These are phyloP conservation scores for Saksenaea oblongispora DNA, from an alignment of 371 early-diverging fungal genomes.

Conservation along the genomic window DNA sequence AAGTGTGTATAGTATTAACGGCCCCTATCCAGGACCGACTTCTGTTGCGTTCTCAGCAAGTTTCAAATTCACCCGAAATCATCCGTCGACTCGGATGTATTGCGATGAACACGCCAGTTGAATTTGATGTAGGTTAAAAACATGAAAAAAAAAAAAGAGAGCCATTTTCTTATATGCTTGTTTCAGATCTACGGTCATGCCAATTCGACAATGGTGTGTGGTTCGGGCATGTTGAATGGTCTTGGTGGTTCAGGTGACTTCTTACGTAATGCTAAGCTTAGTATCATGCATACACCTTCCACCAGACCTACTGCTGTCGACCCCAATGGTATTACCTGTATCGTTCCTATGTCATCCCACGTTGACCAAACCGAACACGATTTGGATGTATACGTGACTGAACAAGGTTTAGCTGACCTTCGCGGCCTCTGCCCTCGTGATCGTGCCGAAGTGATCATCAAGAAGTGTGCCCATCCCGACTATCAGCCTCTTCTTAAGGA, in stretches of 20 bases:
- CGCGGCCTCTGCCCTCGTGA: constrained; percentile 56
- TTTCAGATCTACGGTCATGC: constrained; percentile 51
- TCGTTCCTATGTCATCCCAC: constrained; percentile 54
- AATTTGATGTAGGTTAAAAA: constrained; percentile 33
- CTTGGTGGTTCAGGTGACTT: constrained; percentile 56
- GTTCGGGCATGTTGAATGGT: constrained; percentile 58
- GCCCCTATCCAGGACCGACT: constrained; percentile 28
- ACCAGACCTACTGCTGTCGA: constrained; percentile 51
- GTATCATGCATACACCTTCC: constrained; percentile 58
- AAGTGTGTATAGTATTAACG: neutral
- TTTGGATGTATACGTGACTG: constrained; percentile 54
- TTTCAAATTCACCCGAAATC: constrained; percentile 55
- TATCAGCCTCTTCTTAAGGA: constrained; percentile 51
- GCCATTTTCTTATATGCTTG: neutral
- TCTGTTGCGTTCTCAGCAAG: constrained; percentile 55
- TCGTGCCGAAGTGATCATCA: constrained; percentile 52
- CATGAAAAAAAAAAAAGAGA: neutral
- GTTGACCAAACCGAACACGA: constrained; percentile 60
- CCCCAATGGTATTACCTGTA: constrained; percentile 50
- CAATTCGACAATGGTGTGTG: constrained; percentile 55
- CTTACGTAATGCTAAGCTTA: constrained; percentile 51
- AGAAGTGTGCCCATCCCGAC: constrained; percentile 58
- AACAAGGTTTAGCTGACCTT: constrained; percentile 57
- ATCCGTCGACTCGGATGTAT: constrained; percentile 58
- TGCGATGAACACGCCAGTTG: constrained; percentile 61